A percentile compares a stretch with the other conserved stretches of the same genome.
phyloP scores from a whole-genome alignment of 192 early-diverging fungal species.

The Haplosporangium gracile region DNA sequence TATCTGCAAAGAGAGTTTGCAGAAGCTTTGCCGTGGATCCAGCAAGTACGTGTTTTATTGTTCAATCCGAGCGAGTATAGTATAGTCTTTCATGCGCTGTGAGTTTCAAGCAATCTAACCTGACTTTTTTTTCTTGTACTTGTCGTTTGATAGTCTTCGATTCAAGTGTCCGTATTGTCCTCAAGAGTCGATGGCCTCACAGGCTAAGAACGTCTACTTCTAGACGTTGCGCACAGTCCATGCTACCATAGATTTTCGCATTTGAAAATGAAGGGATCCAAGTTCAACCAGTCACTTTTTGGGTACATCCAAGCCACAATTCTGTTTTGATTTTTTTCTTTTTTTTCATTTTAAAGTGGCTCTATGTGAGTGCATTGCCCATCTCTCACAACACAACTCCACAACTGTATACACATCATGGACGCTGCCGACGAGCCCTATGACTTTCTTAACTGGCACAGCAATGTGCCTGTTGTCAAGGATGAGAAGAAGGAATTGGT shows the following conservation, averaged over 20 bases:
- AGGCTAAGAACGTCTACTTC: conserved; percentile 86
- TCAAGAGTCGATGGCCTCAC: conserved; percentile 78
- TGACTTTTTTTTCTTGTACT: not conserved
- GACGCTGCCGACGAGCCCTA: conserved; percentile 50
- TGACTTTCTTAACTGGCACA: conserved; percentile 54
- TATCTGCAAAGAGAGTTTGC: conserved; percentile 91
- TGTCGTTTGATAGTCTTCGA: conserved; percentile 35
- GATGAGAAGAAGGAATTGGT: conserved; percentile 54
- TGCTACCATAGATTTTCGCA: not conserved
- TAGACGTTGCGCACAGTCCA: conserved; percentile 48
- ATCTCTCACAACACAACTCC: not conserved
- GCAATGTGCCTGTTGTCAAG: conserved; percentile 52
- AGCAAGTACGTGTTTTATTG: conserved; percentile 58
- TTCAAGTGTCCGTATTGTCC: conserved; percentile 99
- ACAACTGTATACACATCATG: conserved; percentile 9
- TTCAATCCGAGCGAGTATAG: conserved; percentile 22
- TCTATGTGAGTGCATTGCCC: not conserved
- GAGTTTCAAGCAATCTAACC: not conserved
- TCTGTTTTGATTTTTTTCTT: conserved; percentile 9
- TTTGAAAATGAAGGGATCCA: not conserved
- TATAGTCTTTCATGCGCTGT: conserved; percentile 5
- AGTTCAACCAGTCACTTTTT: not conserved
- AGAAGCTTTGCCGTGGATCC: conserved; percentile 80
- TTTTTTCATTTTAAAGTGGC: not conserved
- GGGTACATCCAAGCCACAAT: not conserved